Percentiles rank a stretch among this genome's conserved stretches.
phyloP scores from a whole-genome alignment of 306 rosid genomes.

The Malus fusca region DNA sequence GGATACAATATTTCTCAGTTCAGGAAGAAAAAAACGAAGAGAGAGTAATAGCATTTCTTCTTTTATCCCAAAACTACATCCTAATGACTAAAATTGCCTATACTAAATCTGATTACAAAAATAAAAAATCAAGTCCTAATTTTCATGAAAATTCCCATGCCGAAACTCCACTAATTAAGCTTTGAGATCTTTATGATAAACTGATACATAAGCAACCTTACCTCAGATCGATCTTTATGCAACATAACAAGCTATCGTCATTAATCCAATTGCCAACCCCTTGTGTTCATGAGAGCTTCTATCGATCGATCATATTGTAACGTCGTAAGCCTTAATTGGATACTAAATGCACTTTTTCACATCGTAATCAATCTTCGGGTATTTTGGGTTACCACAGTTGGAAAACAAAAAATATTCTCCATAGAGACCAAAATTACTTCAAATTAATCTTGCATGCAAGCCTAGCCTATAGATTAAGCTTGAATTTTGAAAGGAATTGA shows the following conservation, averaged over 20 bases:
- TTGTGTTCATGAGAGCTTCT: background rate
- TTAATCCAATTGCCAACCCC: background rate
- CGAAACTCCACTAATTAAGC: background rate
- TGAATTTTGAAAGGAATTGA: background rate
- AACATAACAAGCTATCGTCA: background rate
- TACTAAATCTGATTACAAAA: background rate
- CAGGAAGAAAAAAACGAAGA: background rate
- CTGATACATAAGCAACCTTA: background rate
- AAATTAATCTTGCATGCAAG: slow-evolving; percentile 15
- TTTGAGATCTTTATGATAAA: background rate
- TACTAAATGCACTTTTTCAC: background rate
- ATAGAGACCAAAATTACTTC: background rate
- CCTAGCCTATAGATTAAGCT: background rate
- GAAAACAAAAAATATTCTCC: background rate
- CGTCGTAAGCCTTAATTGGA: background rate
- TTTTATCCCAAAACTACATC: background rate
- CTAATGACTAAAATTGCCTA: background rate
- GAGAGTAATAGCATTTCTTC: background rate
- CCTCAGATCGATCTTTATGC: background rate
- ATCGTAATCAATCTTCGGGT: no score
- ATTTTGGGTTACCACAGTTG: no score
- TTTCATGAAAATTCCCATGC: background rate
- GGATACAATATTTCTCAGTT: background rate
- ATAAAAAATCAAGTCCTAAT: background rate
- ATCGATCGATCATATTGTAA: background rate